Evolutionary conservation across 2,329 filamentous ascomycete genomes (phyloP).

Genomic region (Colletotrichum musicola): DNA sequence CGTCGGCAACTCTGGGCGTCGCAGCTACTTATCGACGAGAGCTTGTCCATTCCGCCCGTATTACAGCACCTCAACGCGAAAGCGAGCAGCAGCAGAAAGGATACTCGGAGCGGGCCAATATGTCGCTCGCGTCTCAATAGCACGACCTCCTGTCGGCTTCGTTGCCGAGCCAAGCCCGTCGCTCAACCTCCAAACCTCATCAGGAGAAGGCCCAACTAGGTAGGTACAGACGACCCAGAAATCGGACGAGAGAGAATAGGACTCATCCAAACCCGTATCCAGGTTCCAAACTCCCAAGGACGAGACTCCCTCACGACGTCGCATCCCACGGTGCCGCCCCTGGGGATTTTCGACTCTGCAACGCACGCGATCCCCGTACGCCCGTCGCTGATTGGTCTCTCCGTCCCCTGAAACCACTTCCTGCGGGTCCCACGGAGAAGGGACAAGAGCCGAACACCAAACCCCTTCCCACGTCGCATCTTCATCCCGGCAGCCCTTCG

Average conservation of each 20-base stretch:
- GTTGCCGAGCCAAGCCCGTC: conserved; percentile 8
- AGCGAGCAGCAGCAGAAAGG: neutral
- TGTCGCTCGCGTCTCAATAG: conserved; percentile 30
- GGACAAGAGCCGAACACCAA: conserved; percentile 22
- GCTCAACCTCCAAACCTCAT: neutral
- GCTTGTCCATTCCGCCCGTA: neutral
- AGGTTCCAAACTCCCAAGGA: neutral
- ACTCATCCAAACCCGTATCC: neutral
- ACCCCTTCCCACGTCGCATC: conserved; percentile 11
- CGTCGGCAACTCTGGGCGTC: neutral
- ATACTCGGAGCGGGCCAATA: conserved; percentile 8
- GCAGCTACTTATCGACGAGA: neutral
- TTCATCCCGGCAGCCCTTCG: neutral
- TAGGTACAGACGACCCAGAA: neutral
- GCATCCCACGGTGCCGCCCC: conserved; percentile 2
- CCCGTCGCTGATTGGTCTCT: neutral
- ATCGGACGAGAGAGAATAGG: neutral
- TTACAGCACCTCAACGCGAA: neutral
- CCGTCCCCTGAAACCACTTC: conserved; percentile 5
- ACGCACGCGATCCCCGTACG: neutral
- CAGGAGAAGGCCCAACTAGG: neutral
- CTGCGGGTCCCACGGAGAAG: neutral
- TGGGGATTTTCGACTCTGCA: conserved; percentile 11
- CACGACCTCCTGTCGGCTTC: neutral
- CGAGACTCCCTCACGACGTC: conserved; percentile 6